phyloP scores from a whole-genome alignment of 257 asterid species.

The Linaria vulgaris region DNA sequence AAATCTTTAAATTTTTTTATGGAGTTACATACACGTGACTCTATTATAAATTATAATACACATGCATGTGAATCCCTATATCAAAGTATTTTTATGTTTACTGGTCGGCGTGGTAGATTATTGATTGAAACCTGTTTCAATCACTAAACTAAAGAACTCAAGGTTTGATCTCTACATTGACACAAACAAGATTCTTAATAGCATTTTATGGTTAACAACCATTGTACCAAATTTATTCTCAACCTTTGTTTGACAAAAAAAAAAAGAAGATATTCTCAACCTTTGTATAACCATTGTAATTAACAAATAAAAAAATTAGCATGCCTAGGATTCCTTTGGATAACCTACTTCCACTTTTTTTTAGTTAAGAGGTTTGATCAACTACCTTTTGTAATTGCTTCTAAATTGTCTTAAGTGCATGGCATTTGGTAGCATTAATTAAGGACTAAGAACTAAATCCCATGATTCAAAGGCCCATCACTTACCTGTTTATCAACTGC shows the following conservation, averaged over 20 bases:
- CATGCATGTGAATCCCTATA: no score
- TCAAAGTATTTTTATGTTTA: no score
- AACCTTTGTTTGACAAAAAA: no score
- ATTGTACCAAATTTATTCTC: slow-evolving; percentile 21
- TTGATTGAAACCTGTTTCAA: not conserved
- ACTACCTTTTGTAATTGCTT: slow-evolving; percentile 22
- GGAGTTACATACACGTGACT: no score
- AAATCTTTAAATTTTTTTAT: no score
- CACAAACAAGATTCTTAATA: slow-evolving; percentile 11
- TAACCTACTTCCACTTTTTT: slow-evolving; percentile 34
- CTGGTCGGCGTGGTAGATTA: no score
- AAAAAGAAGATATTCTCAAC: slow-evolving; percentile 16
- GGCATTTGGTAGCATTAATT: slow-evolving; percentile 40
- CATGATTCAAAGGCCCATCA: slow-evolving; percentile 24
- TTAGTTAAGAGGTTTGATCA: slow-evolving; percentile 30
- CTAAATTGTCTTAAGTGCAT: slow-evolving; percentile 16
- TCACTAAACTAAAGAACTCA: not conserved
- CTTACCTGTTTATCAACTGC: slow-evolving; percentile 44
- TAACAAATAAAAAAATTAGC: not conserved
- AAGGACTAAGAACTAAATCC: slow-evolving; percentile 30
- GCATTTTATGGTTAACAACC: slow-evolving; percentile 23
- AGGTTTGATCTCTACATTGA: not conserved
- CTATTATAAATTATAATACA: no score
- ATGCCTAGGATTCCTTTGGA: slow-evolving; percentile 24
- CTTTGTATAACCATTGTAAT: no score